Evolutionary conservation across 768 basidiomycete genomes (phyloP), one percentile per base, ranked within the genome.

Genomic region (Russula lepida): DNA sequence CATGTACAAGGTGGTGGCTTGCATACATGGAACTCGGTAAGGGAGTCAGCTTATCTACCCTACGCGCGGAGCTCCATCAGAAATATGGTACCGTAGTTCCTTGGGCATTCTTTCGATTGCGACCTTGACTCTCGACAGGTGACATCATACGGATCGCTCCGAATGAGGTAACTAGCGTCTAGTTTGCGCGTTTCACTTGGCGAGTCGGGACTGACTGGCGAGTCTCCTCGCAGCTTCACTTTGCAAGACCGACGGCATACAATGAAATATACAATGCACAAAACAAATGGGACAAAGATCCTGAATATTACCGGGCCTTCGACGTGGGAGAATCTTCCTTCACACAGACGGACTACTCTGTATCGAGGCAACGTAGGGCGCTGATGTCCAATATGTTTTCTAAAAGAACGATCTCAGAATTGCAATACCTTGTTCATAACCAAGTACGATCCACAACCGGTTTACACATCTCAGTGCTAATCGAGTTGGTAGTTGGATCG

Each of bases 311-410:
- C 57, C 56, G 59, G 21, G 72, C 70, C 54, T 78, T 78, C 64
- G 72, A 71, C 9, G 68, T 69, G 19, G 66, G 69, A 21, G 67
- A 69, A 27, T 74, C 76, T 3, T 70, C 73, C 2, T 76, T 79
- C 51, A 72, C 73, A 25, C 68, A 72, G 8, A 70, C 70, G 17
- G 71, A 75, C 58, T 73, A 75, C 19, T 67, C 64, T 7, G 69
- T 70, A 32, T 71, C 75, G 23, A 76, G 69, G 48, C 62, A 59
- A 13, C 65, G 73, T 11, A 71, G 74, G 48, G 70, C 68, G 1
- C 55, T 74, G 35, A 56, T 78, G 41, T 66, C 66, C 41, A 71
- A 72, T 32, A 69, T 76, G 21, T 77, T 80, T 64, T 75, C 77
- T 7, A 70, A 73, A 48, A 71, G 73, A 21, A 69, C 75, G 3